Evolutionary conservation across 169 alveolate genomes (phyloP), one percentile per base, ranked within the genome.

Genomic region (Plasmodium vivax): DNA sequence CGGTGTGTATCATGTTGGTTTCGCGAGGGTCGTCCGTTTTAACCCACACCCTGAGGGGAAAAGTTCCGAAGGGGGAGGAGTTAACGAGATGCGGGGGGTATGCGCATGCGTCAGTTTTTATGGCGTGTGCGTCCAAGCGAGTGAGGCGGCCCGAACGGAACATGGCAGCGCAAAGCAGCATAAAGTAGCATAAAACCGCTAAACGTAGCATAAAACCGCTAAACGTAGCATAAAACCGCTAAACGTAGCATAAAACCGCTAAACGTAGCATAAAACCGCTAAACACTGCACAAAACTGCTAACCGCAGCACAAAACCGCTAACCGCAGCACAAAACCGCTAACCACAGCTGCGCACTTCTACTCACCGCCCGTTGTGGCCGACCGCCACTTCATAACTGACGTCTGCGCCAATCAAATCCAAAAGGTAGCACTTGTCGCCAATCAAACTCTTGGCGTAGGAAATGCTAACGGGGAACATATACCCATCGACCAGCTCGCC

Each of bases 311-410:
- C 27, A 23, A 23, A 23, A 23, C 27, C 27, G 27, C 27, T 23
- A 23, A 23, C 0, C 27, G 27, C 27, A 0, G 27, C 27, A 23
- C 27, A 23, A 23, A 23, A 23, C 27, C 27, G 27, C 27, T 23
- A 23, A 23, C 27, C 27, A 0, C 27, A 23, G 27, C 27, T 23
- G 27, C 4, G 41, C 2, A 51, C 23, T 51, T 8, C n/a, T 3
- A 54, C 85, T 51, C 36, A 96, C 97, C 97, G 23, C 51, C 98
- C 98, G 85, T 96, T 96, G 32, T 95, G 95, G 10, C 98, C 98
- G 12, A 96, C 80, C 7, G 97, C 98, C 16, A 96, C 91, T 74
- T 96, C 97, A 79, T 92, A 96, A 74, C 94, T 94, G 77, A 93
- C 80, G 27, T 87, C 85, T 14, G 43, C 58, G 1, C 96, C 96